Evolutionary conservation across 1,284 basidiomycete genomes (phyloP).

Genomic region (Trametes pubescens): DNA sequence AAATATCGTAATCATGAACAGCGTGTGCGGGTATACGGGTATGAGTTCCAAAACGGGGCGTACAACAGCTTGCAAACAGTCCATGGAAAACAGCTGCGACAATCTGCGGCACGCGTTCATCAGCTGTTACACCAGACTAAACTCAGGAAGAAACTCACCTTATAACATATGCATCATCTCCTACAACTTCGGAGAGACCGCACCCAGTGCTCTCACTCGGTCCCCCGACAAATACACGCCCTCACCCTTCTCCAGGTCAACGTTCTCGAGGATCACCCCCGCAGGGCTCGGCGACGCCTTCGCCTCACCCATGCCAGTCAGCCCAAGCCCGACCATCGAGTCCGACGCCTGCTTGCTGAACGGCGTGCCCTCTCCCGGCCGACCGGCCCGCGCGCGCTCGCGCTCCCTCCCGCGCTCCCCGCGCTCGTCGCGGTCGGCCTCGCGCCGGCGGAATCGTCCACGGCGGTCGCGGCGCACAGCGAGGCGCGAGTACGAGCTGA

Average conservation of each 20-base stretch:
- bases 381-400: slow-evolving; percentile 25
- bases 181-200: slow-evolving; percentile 37
- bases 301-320: slow-evolving; percentile 29
- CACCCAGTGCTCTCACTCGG: slow-evolving; percentile 18
- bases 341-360: slow-evolving; percentile 27
- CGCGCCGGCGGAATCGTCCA: slow-evolving; percentile 25
- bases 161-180: background rate
- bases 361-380: slow-evolving; percentile 28
- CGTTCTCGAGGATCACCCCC: slow-evolving; percentile 32
- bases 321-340: slow-evolving; percentile 37
- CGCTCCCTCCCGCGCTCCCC: slow-evolving; percentile 23
- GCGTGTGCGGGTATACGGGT: slow-evolving; percentile 16
- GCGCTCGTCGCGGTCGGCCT: slow-evolving; percentile 19
- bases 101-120: background rate
- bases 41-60: background rate
- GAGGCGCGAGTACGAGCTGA: slow-evolving; percentile 59
- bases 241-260: slow-evolving; percentile 37
- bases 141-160: background rate
- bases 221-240: slow-evolving; percentile 29
- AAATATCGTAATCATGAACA: background rate
- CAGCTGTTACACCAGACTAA: background rate
- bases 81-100: background rate
- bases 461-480: slow-evolving; percentile 39
- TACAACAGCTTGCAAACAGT: background rate
- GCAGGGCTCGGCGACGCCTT: slow-evolving; percentile 26